Evolutionary conservation across 345 rosid species (phyloP).

Genomic region (Passiflora organensis): DNA sequence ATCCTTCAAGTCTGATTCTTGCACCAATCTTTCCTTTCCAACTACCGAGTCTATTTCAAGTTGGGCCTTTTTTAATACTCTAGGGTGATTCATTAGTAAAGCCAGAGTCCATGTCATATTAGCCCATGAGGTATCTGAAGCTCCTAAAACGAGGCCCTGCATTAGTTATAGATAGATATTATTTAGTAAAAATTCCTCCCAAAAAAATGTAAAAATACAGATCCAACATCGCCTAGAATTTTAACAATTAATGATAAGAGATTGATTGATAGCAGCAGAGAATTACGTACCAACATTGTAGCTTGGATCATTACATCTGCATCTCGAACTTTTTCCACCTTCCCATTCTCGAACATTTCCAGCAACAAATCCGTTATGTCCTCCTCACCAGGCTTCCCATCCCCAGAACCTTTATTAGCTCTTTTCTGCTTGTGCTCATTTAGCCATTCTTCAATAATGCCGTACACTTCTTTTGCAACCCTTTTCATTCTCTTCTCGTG

Average conservation of each 20-base stretch:
- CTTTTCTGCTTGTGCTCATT: slow-evolving; percentile 7
- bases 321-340: slow-evolving; percentile 3
- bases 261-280: too few species aligned
- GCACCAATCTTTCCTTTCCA: slow-evolving; percentile 2
- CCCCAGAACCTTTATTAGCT: neutral
- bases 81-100: neutral
- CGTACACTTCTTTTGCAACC: slow-evolving; percentile 21
- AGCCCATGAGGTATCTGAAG: slow-evolving; percentile 1
- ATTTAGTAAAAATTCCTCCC: too few species aligned
- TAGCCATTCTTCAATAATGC: neutral
- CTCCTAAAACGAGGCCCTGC: slow-evolving; percentile 10
- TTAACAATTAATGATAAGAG: too few species aligned
- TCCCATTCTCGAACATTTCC: slow-evolving; percentile 1
- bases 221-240: too few species aligned
- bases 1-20: slow-evolving; percentile 6
- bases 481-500: slow-evolving; percentile 27
- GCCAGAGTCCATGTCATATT: slow-evolving; percentile 11
- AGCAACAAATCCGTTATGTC: slow-evolving; percentile 42
- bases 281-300: slow-evolving; percentile 25
- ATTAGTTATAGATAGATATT: neutral
- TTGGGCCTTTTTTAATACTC: slow-evolving; percentile 4
- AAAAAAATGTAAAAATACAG: too few species aligned
- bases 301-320: slow-evolving; percentile 28
- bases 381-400: slow-evolving; percentile 7
- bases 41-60: slow-evolving; percentile 1